Base-by-base conservation (phyloP, 495 filamentous ascomycete species). In the Penicillium silybi region DNA sequence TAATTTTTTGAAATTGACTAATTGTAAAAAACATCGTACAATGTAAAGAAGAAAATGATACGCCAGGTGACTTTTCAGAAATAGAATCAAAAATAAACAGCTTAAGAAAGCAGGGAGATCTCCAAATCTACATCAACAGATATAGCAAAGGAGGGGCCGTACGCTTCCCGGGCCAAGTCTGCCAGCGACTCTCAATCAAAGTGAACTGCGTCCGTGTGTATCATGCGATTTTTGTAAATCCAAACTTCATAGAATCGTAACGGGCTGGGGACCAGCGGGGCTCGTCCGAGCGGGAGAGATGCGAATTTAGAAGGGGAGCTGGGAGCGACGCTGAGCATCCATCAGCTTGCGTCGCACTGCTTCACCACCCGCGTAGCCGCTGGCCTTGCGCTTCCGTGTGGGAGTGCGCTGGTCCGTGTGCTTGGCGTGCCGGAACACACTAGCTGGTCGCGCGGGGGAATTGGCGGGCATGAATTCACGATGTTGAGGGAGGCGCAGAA, bases 401-500 rank as follows among this genome's bases (percentile, higher is more conserved):
- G 72, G 71, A 2, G 73, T 70, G 23, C 72, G 70, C 41, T 72
- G 66, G 54, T 77, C 73, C 19, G 66, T 53, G 56, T 73, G 67
- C n/a, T 66, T 63, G 22, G 73, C 62, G 45, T 77, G 71, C 52
- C 72, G 61, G 53, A 77, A 77, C n/a, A 77, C 73, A 56, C 72
- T 77, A 22, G 73, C 71, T 25, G 70, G 67, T 1, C 71, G 68
- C 11, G 73, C 63, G 2, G 70, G 72, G 2, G 73, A 74, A 49
- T 76, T 76, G 35, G 73, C 73, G 0, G 73, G 73, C 73, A 76
- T 76, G 45, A 76, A 76, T 50, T 76, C 73, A 25, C 72, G 69
- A 50, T 77, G 73, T 42, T 77, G 73, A 3, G 82, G 85, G 53
- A 82, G 80, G 64, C 82, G 83, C 53, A 81, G 73, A 49, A 87